Percentiles rank a stretch among this genome's conserved stretches.
phyloP scores from a whole-genome alignment of 441 rosid genomes.

The Populus hybrid region DNA sequence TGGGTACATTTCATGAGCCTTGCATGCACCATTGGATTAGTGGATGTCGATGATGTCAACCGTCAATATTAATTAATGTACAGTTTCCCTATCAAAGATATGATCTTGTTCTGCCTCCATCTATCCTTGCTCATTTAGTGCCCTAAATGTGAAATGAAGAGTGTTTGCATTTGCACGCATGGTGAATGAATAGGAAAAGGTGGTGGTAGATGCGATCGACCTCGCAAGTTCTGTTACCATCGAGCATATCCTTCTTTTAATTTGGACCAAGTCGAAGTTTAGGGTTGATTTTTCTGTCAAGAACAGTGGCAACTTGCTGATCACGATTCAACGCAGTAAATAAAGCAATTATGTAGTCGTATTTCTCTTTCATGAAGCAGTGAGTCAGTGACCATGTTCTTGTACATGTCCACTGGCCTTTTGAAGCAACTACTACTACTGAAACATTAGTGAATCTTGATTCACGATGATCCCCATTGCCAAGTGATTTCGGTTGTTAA shows the following conservation, averaged over 20 bases:
- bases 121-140: no score
- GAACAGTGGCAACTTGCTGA: neutral
- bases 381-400: no score
- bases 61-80: neutral
- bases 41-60: neutral
- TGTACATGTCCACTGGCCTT: neutral
- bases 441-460: no score
- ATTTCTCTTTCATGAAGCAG: neutral
- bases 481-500: neutral
- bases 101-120: neutral
- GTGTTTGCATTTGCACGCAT: no score
- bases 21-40: neutral
- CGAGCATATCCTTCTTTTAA: neutral
- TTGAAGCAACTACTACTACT: neutral
- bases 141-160: neutral
- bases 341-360: neutral
- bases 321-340: neutral
- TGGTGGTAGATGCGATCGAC: neutral
- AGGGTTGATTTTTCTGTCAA: neutral
- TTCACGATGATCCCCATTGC: no score
- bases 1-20: neutral
- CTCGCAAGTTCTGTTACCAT: neutral
- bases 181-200: neutral
- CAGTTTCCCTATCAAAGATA: conserved; percentile 4
- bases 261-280: neutral